phyloP scores from a whole-genome alignment of 2,329 filamentous ascomycete genomes.

The Epichloe hybrida region DNA sequence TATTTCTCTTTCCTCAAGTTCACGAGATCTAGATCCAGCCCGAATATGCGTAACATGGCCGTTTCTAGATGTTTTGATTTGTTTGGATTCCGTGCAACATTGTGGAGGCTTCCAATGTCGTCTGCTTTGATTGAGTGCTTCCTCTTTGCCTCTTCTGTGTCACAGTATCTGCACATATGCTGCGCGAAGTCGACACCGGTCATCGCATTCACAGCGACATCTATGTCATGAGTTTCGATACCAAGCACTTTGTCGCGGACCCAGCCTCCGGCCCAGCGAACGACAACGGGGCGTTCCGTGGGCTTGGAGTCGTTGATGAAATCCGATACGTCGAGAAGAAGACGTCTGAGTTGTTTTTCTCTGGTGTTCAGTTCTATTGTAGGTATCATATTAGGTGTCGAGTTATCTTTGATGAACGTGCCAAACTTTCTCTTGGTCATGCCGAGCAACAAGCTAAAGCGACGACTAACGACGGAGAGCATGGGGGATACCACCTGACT shows the following conservation, averaged over 20 bases:
- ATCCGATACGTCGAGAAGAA: constrained; percentile 70
- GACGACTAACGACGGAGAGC: neutral
- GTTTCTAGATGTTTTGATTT: constrained; percentile 10
- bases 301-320: constrained; percentile 38
- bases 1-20: constrained; percentile 91
- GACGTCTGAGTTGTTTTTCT: constrained; percentile 58
- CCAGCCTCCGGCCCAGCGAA: constrained; percentile 79
- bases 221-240: constrained; percentile 64
- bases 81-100: constrained; percentile 7
- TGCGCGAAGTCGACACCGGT: constrained; percentile 66
- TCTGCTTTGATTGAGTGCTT: constrained; percentile 3
- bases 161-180: constrained; percentile 55
- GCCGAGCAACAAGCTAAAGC: neutral
- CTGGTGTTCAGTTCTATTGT: constrained; percentile 46
- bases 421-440: constrained; percentile 5
- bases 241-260: constrained; percentile 72
- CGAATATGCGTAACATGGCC: constrained; percentile 7
- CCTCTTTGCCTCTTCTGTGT: constrained; percentile 11
- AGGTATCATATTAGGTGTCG: constrained; percentile 6
- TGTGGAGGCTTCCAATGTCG: constrained; percentile 4
- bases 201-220: constrained; percentile 76
- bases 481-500: neutral
- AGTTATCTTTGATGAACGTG: constrained; percentile 12
- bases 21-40: constrained; percentile 53
- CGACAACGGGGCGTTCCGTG: constrained; percentile 40